Conservation (phyloP, 345 rosid species). For the Psidium guajava region DNA sequence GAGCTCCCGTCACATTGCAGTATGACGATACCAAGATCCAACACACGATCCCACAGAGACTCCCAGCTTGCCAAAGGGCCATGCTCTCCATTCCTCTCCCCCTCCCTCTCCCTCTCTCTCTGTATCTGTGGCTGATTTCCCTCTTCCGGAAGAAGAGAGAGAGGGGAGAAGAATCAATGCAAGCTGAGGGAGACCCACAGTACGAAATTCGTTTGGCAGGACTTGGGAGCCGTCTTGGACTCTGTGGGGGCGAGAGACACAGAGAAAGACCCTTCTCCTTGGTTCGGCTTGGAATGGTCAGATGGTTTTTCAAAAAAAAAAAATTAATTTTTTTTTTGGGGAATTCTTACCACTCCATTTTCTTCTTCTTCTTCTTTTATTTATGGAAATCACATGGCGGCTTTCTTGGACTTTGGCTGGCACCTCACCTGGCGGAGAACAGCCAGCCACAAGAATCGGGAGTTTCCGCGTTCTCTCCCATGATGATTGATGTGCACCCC, state of each 20-base stretch:
- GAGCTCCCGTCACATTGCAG: constrained; percentile 43
- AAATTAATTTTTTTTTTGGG: not conserved
- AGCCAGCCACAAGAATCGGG: not conserved
- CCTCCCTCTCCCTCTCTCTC: not conserved
- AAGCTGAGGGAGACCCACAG: not conserved
- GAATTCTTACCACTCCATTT: not conserved
- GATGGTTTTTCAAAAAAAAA: not conserved
- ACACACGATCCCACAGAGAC: constrained; percentile 46
- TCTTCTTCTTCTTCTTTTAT: not conserved
- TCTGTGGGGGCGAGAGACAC: not conserved
- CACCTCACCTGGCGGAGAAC: not conserved
- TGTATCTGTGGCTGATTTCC: not conserved
- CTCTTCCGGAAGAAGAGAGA: not conserved
- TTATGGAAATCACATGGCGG: not conserved
- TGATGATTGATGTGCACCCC: too few relatives aligned
- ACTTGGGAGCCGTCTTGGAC: not conserved
- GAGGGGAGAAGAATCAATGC: not conserved
- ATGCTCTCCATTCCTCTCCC: constrained; percentile 55
- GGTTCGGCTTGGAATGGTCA: not conserved
- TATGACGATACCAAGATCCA: constrained; percentile 73
- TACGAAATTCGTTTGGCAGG: not conserved
- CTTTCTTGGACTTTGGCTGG: not conserved
- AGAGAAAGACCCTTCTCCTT: not conserved
- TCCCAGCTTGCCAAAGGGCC: constrained; percentile 59
- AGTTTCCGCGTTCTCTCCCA: not conserved